phyloP scores from a whole-genome alignment of 169 alveolate genomes.

The Miamiensis avidus region DNA sequence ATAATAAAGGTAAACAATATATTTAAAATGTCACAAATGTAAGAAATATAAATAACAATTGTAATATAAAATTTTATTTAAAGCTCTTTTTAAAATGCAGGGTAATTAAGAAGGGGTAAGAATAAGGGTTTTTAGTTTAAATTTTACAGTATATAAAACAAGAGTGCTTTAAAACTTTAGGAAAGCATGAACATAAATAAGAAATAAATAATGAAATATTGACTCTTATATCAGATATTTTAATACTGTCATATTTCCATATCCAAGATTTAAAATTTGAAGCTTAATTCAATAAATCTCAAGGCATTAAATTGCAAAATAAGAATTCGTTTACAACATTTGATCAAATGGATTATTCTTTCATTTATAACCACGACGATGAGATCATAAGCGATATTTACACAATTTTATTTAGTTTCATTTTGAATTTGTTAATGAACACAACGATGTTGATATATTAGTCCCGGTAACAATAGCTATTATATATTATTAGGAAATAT shows the following conservation, averaged over 20 bases:
- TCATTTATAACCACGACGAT: neutral
- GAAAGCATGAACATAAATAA: neutral
- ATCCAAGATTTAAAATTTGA: neutral
- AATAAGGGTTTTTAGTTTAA: too few relatives aligned
- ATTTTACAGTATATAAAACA: too few relatives aligned
- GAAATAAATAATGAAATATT: neutral
- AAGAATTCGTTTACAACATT: too few relatives aligned
- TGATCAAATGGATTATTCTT: neutral
- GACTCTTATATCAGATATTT: neutral
- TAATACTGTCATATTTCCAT: neutral
- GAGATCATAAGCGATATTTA: neutral
- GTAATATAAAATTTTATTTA: too few relatives aligned
- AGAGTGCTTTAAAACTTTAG: neutral
- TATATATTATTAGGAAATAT: too few relatives aligned
- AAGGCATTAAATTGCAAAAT: neutral
- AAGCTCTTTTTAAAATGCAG: neutral
- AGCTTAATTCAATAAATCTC: neutral
- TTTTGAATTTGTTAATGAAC: neutral
- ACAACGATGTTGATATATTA: neutral
- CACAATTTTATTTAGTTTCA: neutral
- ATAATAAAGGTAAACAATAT: too few relatives aligned
- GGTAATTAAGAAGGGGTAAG: neutral
- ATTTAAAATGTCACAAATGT: too few relatives aligned
- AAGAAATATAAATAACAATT: too few relatives aligned
- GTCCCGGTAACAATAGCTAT: neutral